These are phyloP conservation scores for Calonectria crousiana DNA, from an alignment of 2,329 filamentous ascomycete genomes.

Conservation along the genomic window DNA sequence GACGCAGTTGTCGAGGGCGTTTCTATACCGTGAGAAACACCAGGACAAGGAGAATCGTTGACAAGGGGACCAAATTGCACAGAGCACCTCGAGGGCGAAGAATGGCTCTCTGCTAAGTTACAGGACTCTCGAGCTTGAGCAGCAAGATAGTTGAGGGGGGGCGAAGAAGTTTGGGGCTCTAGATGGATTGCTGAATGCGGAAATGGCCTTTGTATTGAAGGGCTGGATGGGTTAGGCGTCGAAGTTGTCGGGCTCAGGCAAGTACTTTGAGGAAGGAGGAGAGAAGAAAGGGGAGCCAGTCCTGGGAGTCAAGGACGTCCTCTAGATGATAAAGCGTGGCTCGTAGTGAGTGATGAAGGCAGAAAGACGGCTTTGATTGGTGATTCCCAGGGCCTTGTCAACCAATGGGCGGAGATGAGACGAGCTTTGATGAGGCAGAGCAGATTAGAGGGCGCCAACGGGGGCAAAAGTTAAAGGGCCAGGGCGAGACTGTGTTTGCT, in stretches of 20 bases:
- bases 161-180: conserved; percentile 14
- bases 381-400: conserved; percentile 44
- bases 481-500: conserved; percentile 39
- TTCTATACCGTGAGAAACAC: conserved; percentile 18
- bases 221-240: conserved; percentile 44
- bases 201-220: conserved; percentile 32
- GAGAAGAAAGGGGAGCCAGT: conserved; percentile 42
- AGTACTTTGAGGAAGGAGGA: conserved; percentile 38
- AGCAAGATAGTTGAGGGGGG: not conserved
- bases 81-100: conserved; percentile 1
- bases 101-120: conserved; percentile 13
- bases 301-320: conserved; percentile 45
- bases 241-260: conserved; percentile 37
- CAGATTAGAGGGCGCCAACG: conserved; percentile 46
- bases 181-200: conserved; percentile 28
- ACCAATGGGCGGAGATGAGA: conserved; percentile 51
- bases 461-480: conserved; percentile 41
- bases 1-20: conserved; percentile 3
- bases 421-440: conserved; percentile 50
- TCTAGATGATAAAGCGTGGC: conserved; percentile 44
- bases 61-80: conserved; percentile 3
- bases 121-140: conserved; percentile 9
- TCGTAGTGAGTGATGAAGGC: conserved; percentile 46
- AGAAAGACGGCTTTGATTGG: conserved; percentile 50
- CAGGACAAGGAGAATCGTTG: conserved; percentile 5